Base-by-base conservation (phyloP, 2,329 filamentous ascomycete species). In the Stagonosporopsis tanaceti region DNA sequence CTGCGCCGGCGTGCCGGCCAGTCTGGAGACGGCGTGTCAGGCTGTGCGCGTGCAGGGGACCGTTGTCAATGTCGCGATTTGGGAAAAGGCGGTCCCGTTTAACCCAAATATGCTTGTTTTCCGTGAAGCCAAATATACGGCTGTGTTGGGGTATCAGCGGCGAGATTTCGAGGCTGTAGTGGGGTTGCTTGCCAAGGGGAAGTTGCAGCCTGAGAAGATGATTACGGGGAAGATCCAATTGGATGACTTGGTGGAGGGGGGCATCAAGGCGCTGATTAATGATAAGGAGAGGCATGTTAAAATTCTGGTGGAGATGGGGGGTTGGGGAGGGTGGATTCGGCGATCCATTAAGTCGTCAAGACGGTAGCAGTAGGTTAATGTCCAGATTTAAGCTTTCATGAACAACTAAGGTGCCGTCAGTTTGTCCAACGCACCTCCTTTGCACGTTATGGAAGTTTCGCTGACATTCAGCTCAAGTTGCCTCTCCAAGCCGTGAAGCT, bases 21-120 rank as follows among this genome's bases (percentile, higher is more conserved):
- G 72, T 50, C 51, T 76, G 9, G 65, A 53, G 15, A 76, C 77
- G 58, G 63, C 85, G 74, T 63, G 84, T 38, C 71, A 79, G 20
- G 79, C 82, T 0, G 81, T 86, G 2, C 78, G 80, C 46, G 78
- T 80, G 0, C 78, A 82, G 34, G 87, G 86, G 0, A 84, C 83
- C 0, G 79, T 89, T 0, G 80, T 89, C 2, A 89, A 89, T 59
- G 81, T 89, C n/a, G 85, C 87, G 0, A 84, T 89, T 3, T 89
- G 85, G 85, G 85, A 87, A 65, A 84, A 80, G 50, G 76, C 77
- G 6, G 78, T 86, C 4, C 77, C 79, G 0, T 81, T 88, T 48
- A 76, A 83, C 30, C 80, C 83, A 1, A 86, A 85, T 61, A 79
- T 81, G 63, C 63, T 87, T 28, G 79, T 85, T 5, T 81, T 82